Evolutionary conservation across 345 rosid genomes (phyloP), one percentile per base, ranked within the genome.

Genomic region (Cochlearia excelsa): DNA sequence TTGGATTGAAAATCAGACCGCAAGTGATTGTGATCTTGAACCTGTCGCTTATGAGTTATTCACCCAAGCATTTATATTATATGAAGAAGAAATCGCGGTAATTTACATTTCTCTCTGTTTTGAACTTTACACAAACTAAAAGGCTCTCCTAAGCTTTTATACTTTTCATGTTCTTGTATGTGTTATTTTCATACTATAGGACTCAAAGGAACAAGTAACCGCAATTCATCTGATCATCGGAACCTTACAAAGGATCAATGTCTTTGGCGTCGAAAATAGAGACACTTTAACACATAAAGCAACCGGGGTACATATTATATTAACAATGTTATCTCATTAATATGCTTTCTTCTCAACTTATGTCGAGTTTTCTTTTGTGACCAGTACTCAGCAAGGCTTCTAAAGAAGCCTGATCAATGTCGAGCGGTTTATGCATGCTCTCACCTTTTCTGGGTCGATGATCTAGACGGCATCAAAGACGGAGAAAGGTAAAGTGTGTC

Each of bases 321-420:
- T 30, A 46, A 34, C 35, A 30, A 31, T 51, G 9, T 34, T 40
- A 23, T 66, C 57, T 48, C 41, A 38, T 38, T 38, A 8, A 38
- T 7, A 11, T 54, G 27, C 16, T 69, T 28, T 48, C 26, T 48
- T 49, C 26, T 40, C 30, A 28, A 60, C 40, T 47, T 61, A 1
- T 46, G 8, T 51, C 23, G 52, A 51, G 61, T 35, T 10, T 9
- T 4, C 52, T 39, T 10, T 29, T 43, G 65, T 59, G 64, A 49
- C 44, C 84, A 90, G 95, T 87, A 87, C 67, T 85, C 96, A 28
- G 96, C 96, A 49, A 82, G 85, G 80, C 94, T 90, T 57, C 68
- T 90, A 58, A 87, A 85, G 84, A 90, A 87, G 84, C 87, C 89
- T 66, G 97, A 90, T 75, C 97, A 90, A 61, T 85, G 97, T 69